phyloP scores from a whole-genome alignment of 73 alveolate species.

The Breviolum minutum region DNA sequence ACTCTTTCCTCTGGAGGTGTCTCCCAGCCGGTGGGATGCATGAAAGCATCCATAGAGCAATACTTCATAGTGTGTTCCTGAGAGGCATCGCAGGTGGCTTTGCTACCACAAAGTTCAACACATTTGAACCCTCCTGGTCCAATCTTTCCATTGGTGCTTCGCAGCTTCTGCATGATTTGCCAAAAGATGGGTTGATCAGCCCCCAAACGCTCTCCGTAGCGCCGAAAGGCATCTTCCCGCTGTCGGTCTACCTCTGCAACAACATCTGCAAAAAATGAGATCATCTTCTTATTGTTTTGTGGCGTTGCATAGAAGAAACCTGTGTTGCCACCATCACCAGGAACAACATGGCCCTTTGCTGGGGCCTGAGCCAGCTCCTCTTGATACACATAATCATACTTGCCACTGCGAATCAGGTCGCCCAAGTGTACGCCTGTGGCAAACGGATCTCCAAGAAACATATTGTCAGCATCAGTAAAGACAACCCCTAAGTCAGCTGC shows the following conservation, averaged over 20 bases:
- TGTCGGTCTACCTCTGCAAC: slow-evolving; percentile 89
- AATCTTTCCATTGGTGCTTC: slow-evolving; percentile 37
- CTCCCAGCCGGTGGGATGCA: slow-evolving; percentile 93
- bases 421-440: slow-evolving; percentile 74
- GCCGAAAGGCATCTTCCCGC: slow-evolving; percentile 55
- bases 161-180: slow-evolving; percentile 89
- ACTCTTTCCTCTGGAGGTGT: slow-evolving; percentile 47
- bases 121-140: slow-evolving; percentile 79
- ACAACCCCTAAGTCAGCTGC: slow-evolving; percentile 42
- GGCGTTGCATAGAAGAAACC: slow-evolving; percentile 88
- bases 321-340: slow-evolving; percentile 92
- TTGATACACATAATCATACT: slow-evolving; percentile 81
- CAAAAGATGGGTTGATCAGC: slow-evolving; percentile 88
- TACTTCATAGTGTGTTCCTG: slow-evolving; percentile 71
- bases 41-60: slow-evolving; percentile 89
- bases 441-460: slow-evolving; percentile 85
- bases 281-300: slow-evolving; percentile 43
- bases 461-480: slow-evolving; percentile 88
- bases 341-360: slow-evolving; percentile 72
- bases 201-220: slow-evolving; percentile 55
- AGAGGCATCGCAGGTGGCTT: slow-evolving; percentile 73
- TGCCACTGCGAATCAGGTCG: slow-evolving; percentile 64
- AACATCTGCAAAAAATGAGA: slow-evolving; percentile 59
- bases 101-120: slow-evolving; percentile 36
- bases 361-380: slow-evolving; percentile 89